These are phyloP conservation scores for Oryza australiensis DNA, from an alignment of 176 grass and related monocot genomes.

Conservation along the genomic window DNA sequence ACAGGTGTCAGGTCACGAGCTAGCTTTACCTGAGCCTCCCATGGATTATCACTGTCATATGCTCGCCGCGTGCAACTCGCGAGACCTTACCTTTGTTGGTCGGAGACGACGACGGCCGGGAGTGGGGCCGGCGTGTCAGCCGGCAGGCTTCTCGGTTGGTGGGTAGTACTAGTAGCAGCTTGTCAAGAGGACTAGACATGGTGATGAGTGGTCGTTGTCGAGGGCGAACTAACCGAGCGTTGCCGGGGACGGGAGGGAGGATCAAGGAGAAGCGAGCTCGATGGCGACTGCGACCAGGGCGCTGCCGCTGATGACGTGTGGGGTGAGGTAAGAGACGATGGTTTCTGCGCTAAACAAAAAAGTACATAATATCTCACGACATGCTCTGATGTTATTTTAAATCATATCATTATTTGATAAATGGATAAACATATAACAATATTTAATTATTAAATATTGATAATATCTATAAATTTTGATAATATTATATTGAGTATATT, in stretches of 20 bases:
- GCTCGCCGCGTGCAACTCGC: not conserved
- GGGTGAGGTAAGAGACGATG: not conserved
- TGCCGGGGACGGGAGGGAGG: not conserved
- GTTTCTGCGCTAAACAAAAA: not conserved
- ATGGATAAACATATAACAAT: no score
- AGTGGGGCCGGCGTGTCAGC: not conserved
- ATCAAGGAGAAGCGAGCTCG: not conserved
- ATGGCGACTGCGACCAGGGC: not conserved
- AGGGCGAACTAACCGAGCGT: not conserved
- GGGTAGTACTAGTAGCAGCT: no score
- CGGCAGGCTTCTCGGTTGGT: no score
- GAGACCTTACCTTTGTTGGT: not conserved
- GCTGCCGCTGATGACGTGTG: not conserved
- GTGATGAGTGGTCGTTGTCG: slow-evolving; percentile 7
- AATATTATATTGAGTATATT: no score
- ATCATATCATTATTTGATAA: no score
- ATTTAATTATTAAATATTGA: no score
- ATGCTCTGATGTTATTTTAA: no score
- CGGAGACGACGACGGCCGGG: not conserved
- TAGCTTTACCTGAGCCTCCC: no score
- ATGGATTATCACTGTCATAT: no score
- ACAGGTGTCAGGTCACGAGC: not conserved
- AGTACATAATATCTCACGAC: no score
- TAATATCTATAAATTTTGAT: no score
- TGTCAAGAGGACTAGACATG: no score